Conservation (phyloP, 1,284 basidiomycete genomes). For the Ganoderma lingzhi region DNA sequence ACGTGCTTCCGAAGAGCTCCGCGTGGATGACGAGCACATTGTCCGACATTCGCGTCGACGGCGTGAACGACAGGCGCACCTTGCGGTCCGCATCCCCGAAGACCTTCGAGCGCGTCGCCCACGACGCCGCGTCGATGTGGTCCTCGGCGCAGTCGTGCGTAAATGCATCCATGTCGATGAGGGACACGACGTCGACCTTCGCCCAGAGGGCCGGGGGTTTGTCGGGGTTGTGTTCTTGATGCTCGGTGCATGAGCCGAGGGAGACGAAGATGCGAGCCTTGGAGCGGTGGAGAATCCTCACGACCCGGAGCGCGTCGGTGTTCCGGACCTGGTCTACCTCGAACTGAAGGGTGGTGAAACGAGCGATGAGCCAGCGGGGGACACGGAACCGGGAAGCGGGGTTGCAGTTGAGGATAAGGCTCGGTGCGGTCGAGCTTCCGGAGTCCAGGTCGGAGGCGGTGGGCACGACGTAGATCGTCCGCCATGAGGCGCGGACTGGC, state of each 20-base stretch:
- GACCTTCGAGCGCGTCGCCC: not conserved
- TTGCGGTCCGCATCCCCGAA: not conserved
- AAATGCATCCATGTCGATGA: not conserved
- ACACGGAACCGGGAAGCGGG: constrained; percentile 1
- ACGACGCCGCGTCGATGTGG: not conserved
- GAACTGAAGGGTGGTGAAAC: not conserved
- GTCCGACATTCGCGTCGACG: not conserved
- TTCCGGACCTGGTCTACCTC: not conserved
- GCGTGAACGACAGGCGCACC: not conserved
- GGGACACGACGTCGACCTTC: not conserved
- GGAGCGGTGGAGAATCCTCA: not conserved
- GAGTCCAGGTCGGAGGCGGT: not conserved
- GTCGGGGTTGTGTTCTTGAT: not conserved
- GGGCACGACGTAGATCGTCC: constrained; percentile 10
- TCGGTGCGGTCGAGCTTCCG: not conserved
- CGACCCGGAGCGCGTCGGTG: not conserved
- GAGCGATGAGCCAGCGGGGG: not conserved
- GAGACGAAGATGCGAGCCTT: not conserved
- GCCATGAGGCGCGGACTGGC: not conserved
- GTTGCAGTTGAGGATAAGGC: not conserved
- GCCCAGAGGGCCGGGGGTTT: not conserved
- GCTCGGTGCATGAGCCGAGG: not conserved
- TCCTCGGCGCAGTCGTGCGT: not conserved
- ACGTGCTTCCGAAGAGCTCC: not conserved
- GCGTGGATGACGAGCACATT: not conserved